Evolutionary conservation across 371 early-diverging fungal genomes (phyloP).

Genomic region (Fennellomyces sp.): DNA sequence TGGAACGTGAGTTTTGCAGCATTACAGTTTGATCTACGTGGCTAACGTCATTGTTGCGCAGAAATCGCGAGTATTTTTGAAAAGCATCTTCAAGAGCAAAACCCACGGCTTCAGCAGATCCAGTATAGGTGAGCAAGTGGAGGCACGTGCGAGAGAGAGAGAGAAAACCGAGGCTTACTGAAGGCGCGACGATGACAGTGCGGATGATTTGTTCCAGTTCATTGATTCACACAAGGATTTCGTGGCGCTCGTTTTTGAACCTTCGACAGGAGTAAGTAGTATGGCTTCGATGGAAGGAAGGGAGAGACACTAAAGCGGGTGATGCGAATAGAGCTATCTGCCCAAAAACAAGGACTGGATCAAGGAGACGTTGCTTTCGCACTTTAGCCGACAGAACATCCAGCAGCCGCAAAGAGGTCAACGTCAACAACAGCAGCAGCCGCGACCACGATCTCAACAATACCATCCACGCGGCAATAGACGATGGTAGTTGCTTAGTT

Average conservation of each 20-base stretch:
- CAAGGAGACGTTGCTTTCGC: constrained; percentile 43
- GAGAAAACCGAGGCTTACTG: background rate
- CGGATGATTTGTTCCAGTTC: constrained; percentile 47
- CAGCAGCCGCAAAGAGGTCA: background rate
- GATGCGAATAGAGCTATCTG: constrained; percentile 28
- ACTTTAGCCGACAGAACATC: constrained; percentile 30
- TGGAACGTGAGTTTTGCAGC: constrained; percentile 9
- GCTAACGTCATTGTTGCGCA: constrained; percentile 1
- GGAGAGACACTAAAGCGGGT: background rate
- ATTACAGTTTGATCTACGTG: background rate
- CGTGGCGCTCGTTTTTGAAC: constrained; percentile 46
- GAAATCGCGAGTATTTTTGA: constrained; percentile 48
- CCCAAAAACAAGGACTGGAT: constrained; percentile 54
- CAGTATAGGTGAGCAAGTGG: constrained; percentile 54
- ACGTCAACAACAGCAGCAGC: background rate
- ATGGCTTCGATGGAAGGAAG: background rate
- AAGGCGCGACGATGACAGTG: constrained; percentile 15
- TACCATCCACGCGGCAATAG: constrained; percentile 1
- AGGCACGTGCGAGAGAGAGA: too few relatives aligned
- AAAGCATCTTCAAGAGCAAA: constrained; percentile 38
- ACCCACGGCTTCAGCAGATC: constrained; percentile 41
- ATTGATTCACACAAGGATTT: constrained; percentile 52
- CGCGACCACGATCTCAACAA: background rate
- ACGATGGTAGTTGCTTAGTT: constrained; percentile 12
- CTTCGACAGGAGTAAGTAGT: constrained; percentile 12